Base-by-base conservation (phyloP, 805 yeast genomes). In the Wickerhamomyces subpelliculosus region DNA sequence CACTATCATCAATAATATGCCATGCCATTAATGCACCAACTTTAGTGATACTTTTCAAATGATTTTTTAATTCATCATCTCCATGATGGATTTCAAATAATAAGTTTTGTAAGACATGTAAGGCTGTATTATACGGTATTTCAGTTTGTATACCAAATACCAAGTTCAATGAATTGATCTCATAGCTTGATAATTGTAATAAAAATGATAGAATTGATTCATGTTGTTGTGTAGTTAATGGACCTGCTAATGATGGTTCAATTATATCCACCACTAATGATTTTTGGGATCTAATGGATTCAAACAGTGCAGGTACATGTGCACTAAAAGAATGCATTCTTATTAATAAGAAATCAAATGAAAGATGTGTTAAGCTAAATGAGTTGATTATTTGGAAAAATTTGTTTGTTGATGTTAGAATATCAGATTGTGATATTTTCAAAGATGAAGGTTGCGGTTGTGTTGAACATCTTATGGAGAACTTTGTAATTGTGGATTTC, bases 111-210 rank as follows among this genome's bases (percentile, higher is more conserved):
- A 34, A 36, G 18, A 22, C 27, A 13, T 17, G 32, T 8, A 47
- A 20, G 5, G 47, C 32, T 3, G 38, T 27, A 8, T 37, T 35
- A 11, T 42, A 37, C 2, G 40, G 38, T 3, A 47, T 22, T 27
- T 49, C 51, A 1, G 48, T 49, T 14, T 48, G 53, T 5, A 48
- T 20, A 5, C 56, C 56, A 40, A 44, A 51, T 0, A 43, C 38
- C 5, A 45, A 24, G 27, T 43, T 45, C 18, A 52, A n/a, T 0
- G 47, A 33, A 1, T 14, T 18, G 4, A 45, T 39, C 4, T 16
- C 17, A 23, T 23, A 41, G 6, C 19, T 8, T 26, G 26, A 3
- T 19, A 42, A 30, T 7, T 43, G 5, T 8, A 10, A 9, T 7
- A 46, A 17, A 28, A 45, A 34, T 10, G 21, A 13, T 8, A 25